phyloP scores from a whole-genome alignment of 2,329 filamentous ascomycete species.

The Proliferodiscus dingleyae region DNA sequence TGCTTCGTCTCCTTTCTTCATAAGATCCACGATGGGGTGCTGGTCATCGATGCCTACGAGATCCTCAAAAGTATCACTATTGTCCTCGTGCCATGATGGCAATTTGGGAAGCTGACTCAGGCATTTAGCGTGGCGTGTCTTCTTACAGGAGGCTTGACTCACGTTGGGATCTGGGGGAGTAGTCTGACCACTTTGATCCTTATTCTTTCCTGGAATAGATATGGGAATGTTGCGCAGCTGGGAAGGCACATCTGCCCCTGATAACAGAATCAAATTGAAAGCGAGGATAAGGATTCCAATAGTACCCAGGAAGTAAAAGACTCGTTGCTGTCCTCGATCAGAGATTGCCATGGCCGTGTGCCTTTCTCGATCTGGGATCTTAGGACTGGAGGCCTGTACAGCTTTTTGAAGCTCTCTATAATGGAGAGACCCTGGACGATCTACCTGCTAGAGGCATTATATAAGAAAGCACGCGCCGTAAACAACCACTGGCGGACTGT shows the following conservation, averaged over 20 bases:
- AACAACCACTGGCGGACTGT: too few species aligned
- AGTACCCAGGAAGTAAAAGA: conserved; percentile 21
- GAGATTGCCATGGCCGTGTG: conserved; percentile 19
- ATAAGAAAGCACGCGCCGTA: too few species aligned
- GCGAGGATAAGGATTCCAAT: conserved; percentile 23
- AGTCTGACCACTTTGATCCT: conserved; percentile 6
- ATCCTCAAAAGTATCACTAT: conserved; percentile 21
- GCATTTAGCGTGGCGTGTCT: conserved; percentile 1
- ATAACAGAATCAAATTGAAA: conserved; percentile 26
- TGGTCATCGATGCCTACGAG: conserved; percentile 24
- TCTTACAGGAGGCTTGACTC: conserved; percentile 4
- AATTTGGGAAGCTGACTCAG: conserved; percentile 22
- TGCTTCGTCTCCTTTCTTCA: conserved; percentile 30
- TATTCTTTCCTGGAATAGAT: conserved; percentile 11
- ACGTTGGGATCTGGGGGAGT: conserved; percentile 19
- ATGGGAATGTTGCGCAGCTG: conserved; percentile 23
- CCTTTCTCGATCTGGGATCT: neutral
- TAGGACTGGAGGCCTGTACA: neutral
- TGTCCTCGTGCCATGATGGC: conserved; percentile 22
- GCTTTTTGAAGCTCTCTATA: too few species aligned
- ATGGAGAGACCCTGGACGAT: too few species aligned
- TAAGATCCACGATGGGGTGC: conserved; percentile 29
- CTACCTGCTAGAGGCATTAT: too few species aligned
- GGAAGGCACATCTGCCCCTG: conserved; percentile 22
- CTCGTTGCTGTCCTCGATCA: conserved; percentile 21